phyloP scores from a whole-genome alignment of 2,329 filamentous ascomycete genomes.

The Aspergillus ibericus region DNA sequence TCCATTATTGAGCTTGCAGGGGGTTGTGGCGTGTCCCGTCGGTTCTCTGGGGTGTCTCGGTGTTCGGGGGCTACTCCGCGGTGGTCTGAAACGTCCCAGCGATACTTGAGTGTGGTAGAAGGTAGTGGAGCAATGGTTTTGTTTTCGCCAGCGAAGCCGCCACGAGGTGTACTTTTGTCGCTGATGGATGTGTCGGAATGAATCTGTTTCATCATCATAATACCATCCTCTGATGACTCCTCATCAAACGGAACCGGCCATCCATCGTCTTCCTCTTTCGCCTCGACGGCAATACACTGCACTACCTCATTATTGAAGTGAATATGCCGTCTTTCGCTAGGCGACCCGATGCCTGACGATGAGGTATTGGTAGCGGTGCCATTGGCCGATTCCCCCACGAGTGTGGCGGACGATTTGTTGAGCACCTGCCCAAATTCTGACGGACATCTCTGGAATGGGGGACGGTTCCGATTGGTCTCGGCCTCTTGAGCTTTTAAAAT shows the following conservation, averaged over 20 bases:
- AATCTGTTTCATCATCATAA: conserved; percentile 77
- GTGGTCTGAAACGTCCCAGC: conserved; percentile 71
- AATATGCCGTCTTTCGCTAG: conserved; percentile 73
- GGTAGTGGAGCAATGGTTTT: conserved; percentile 87
- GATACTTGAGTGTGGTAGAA: conserved; percentile 82
- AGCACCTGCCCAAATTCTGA: conserved; percentile 65
- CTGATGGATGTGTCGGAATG: conserved; percentile 53
- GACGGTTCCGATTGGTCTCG: conserved; percentile 54
- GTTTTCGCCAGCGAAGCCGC: conserved; percentile 62
- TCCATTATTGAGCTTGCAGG: conserved; percentile 33
- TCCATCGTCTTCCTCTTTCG: conserved; percentile 63
- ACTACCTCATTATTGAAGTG: conserved; percentile 96
- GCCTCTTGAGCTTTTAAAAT: conserved; percentile 80
- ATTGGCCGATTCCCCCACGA: conserved; percentile 19
- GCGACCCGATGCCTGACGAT: conserved; percentile 70
- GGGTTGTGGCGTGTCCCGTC: conserved; percentile 71
- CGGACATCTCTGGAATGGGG: conserved; percentile 53
- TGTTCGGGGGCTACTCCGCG: conserved; percentile 66
- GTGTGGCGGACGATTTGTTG: conserved; percentile 33
- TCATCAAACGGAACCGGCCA: conserved; percentile 49
- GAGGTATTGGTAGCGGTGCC: conserved; percentile 66
- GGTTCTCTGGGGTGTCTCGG: conserved; percentile 20
- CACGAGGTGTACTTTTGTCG: conserved; percentile 55
- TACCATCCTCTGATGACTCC: conserved; percentile 72
- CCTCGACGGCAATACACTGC: conserved; percentile 91